phyloP scores from a whole-genome alignment of 495 filamentous ascomycete species.

The Rhypophila decipiens region DNA sequence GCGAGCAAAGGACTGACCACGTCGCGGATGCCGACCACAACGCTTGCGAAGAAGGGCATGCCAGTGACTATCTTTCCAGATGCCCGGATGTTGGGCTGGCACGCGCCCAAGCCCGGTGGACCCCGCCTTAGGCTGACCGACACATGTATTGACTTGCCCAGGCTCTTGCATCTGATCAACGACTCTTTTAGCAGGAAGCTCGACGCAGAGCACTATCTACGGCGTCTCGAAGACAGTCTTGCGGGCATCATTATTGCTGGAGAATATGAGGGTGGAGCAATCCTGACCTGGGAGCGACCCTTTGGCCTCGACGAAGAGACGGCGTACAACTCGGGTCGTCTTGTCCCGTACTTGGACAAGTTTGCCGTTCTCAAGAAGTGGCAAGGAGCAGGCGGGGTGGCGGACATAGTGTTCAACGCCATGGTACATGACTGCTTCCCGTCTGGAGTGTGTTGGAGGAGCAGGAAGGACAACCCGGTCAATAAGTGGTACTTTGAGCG shows the following conservation, averaged over 20 bases:
- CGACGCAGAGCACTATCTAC: constrained; percentile 74
- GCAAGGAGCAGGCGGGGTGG: constrained; percentile 87
- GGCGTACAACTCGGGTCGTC: constrained; percentile 45
- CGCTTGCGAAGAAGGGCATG: constrained; percentile 86
- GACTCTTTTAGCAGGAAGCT: constrained; percentile 87
- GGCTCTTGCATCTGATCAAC: constrained; percentile 82
- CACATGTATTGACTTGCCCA: constrained; percentile 71
- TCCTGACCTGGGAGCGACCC: constrained; percentile 90
- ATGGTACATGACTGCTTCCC: constrained; percentile 90
- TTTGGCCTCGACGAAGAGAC: constrained; percentile 48
- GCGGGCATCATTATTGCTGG: constrained; percentile 92
- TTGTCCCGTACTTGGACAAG: constrained; percentile 95
- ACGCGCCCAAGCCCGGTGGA: constrained; percentile 46
- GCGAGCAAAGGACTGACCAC: constrained; percentile 4
- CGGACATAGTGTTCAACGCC: constrained; percentile 90
- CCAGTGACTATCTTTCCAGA: constrained; percentile 78
- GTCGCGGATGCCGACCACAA: constrained; percentile 48
- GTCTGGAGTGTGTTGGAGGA: constrained; percentile 72
- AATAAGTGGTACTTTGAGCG: constrained; percentile 97
- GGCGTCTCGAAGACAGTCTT: constrained; percentile 65
- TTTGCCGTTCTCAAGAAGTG: constrained; percentile 86
- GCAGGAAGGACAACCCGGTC: constrained; percentile 72
- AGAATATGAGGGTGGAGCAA: constrained; percentile 91
- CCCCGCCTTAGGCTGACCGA: constrained; percentile 61
- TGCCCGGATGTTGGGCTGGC: constrained; percentile 58